A percentile compares a stretch with the other conserved stretches of the same genome.
Conservation (phyloP, 2,329 filamentous ascomycete genomes). For the Rutstroemia sp. region DNA sequence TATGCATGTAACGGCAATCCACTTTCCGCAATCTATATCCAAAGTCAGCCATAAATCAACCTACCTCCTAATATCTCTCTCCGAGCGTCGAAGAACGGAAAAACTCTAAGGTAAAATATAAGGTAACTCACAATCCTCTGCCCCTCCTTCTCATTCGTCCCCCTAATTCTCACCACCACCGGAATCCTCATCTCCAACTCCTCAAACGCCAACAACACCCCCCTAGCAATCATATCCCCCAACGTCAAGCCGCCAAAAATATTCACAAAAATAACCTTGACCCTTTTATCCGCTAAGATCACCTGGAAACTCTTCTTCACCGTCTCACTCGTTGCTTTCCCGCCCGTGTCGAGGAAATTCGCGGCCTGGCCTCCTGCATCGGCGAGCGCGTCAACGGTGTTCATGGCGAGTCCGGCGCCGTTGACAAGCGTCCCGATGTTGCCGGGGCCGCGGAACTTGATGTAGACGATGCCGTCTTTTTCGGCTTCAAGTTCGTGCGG, state of each 20-base stretch:
- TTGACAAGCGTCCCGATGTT: slow-evolving; percentile 82
- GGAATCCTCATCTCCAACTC: slow-evolving; percentile 60
- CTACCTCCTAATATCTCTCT: too few species aligned
- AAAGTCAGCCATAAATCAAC: not conserved
- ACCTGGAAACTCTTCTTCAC: slow-evolving; percentile 71
- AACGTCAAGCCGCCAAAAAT: slow-evolving; percentile 56
- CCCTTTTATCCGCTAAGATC: slow-evolving; percentile 62
- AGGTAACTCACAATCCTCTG: slow-evolving; percentile 48
- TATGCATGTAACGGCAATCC: slow-evolving; percentile 62
- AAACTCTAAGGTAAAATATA: not conserved
- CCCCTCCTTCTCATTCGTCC: slow-evolving; percentile 66
- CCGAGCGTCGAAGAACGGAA: not conserved
- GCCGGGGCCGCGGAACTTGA: slow-evolving; percentile 49
- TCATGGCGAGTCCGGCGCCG: slow-evolving; percentile 85
- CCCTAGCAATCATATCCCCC: slow-evolving; percentile 75
- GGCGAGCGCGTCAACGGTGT: slow-evolving; percentile 74
- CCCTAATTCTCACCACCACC: slow-evolving; percentile 69
- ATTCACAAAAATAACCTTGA: slow-evolving; percentile 66
- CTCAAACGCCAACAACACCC: slow-evolving; percentile 64
- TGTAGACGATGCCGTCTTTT: slow-evolving; percentile 69
- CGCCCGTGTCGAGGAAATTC: slow-evolving; percentile 86
- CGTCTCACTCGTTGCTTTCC: slow-evolving; percentile 77
- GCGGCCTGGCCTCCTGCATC: slow-evolving; percentile 60
- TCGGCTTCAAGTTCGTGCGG: slow-evolving; percentile 55
- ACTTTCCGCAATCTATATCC: slow-evolving; percentile 51